phyloP scores from a whole-genome alignment of 148 eudicot genomes.

The Cornus controversa region DNA sequence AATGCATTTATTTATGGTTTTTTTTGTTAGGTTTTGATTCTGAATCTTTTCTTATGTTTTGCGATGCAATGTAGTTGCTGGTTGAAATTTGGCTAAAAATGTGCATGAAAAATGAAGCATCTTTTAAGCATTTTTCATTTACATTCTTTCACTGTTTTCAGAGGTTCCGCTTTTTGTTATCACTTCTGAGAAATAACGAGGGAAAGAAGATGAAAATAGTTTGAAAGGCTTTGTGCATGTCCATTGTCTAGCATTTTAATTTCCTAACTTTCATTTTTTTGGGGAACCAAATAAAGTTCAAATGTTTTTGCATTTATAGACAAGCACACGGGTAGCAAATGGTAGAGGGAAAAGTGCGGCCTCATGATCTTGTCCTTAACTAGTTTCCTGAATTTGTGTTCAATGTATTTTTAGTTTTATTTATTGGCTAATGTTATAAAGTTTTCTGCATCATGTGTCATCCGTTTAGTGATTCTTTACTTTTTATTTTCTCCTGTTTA shows the following conservation, averaged over 20 bases:
- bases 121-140: neutral
- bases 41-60: neutral
- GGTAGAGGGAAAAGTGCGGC: neutral
- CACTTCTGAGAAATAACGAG: neutral
- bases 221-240: neutral
- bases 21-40: neutral
- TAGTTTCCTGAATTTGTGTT: neutral
- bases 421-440: neutral
- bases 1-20: neutral
- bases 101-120: neutral
- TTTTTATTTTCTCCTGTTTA: neutral
- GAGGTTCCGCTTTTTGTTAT: neutral
- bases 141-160: neutral
- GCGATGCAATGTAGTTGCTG: neutral
- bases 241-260: neutral
- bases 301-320: neutral
- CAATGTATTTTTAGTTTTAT: neutral
- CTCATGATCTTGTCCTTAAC: neutral
- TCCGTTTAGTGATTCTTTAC: neutral
- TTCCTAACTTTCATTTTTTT: neutral
- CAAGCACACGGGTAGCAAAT: neutral
- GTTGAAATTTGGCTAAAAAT: neutral
- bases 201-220: neutral
- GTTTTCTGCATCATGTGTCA: neutral
- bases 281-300: neutral